Evolutionary conservation across 352 stramenopile species (phyloP).

Genomic region (Globisporangium solare): DNA sequence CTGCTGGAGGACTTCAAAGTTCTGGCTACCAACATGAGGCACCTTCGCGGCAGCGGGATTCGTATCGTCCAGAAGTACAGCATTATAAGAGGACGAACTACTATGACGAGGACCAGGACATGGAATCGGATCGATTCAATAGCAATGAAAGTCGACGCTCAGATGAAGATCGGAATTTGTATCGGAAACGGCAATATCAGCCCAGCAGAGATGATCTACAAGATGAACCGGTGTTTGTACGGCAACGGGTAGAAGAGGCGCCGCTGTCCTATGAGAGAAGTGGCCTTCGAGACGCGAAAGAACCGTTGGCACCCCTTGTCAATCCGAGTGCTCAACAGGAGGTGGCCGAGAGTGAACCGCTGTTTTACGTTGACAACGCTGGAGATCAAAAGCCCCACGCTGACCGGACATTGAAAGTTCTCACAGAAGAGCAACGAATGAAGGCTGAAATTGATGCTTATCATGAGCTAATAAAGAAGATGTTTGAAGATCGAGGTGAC

Average conservation of each 20-base stretch:
- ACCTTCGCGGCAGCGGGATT: background rate
- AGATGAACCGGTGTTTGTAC: slow-evolving; percentile 2
- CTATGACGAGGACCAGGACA: slow-evolving; percentile 3
- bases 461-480: slow-evolving; percentile 46
- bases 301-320: background rate
- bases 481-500: slow-evolving; percentile 43
- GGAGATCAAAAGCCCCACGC: slow-evolving; percentile 26
- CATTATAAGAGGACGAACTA: background rate
- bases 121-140: slow-evolving; percentile 2
- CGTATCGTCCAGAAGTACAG: background rate
- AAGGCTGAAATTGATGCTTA: slow-evolving; percentile 52
- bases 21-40: background rate
- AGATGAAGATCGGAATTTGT: slow-evolving; percentile 4
- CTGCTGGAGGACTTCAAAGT: background rate
- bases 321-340: background rate
- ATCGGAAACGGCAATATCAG: slow-evolving; percentile 15
- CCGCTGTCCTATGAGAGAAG: background rate
- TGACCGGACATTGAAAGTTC: slow-evolving; percentile 16
- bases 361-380: slow-evolving; percentile 33
- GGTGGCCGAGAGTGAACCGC: background rate
- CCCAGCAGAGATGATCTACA: slow-evolving; percentile 6
- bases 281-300: background rate
- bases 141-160: background rate
- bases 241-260: background rate
- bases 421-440: slow-evolving; percentile 22